Evolutionary conservation across 2,329 filamentous ascomycete genomes (phyloP), one percentile per base, ranked within the genome.

Genomic region (Diplodia seriata): DNA sequence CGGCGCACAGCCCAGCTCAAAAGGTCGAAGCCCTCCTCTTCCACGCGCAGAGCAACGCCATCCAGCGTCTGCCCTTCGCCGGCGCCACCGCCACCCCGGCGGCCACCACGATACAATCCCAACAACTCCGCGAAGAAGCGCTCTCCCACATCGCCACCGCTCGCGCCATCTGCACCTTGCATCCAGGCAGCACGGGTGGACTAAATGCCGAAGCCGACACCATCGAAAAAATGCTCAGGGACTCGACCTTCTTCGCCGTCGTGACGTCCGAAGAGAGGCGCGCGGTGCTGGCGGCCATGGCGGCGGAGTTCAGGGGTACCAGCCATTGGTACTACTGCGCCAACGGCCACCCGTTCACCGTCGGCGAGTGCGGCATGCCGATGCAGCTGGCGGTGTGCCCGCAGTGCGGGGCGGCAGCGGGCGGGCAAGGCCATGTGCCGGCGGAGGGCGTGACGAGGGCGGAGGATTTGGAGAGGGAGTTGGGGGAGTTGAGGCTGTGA

Each of bases 291-390:
- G 65, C 57, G 1, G 83, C 83, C 1, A 86, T 86, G 83, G 76
- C 82, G 4, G 77, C 71, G 0, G 84, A 84, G 8, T 70, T 74
- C 0, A 43, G 68, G 0, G 81, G 81, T 0, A 81, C 78, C 0
- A 88, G 88, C 0, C 86, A 89, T 70, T 90, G 87, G 88, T 90
- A 89, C 74, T 81, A 77, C 0, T 89, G 86, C 70, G 75, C 70
- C 29, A 87, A 87, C 68, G 83, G 83, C 1, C 86, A 89, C 73
- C 84, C 85, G 1, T 84, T 91, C 70, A 86, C 87, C 0, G 82
- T 91, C 38, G 88, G 88, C 0, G 86, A 91, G 69, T 90, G 89
- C 72, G 89, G 89, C 1, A 86, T 87, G 82, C 86, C 89, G 0
- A 89, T 90, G 86, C 69, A 91, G 74, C 66, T 73, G 20, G 84